Percentiles rank a stretch among this genome's conserved stretches.
phyloP scores from a whole-genome alignment of 2,329 filamentous ascomycete species.

The Paraconiothyrium sp. region DNA sequence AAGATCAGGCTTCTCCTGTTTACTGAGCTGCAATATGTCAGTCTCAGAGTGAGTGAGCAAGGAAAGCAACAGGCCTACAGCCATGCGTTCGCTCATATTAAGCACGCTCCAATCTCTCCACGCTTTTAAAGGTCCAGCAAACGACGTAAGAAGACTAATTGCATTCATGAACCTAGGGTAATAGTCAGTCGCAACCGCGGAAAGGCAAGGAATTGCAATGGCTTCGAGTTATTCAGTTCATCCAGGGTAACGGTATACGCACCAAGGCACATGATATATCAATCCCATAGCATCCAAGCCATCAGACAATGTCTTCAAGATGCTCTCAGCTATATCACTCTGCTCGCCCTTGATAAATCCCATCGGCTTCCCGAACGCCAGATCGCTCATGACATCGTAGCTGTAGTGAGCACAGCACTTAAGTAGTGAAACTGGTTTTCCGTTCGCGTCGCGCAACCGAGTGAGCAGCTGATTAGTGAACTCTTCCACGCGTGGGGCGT shows the following conservation, averaged over 20 bases:
- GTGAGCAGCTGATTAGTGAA: conserved; percentile 35
- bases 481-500: conserved; percentile 31
- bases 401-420: conserved; percentile 55
- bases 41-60: not conserved
- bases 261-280: conserved; percentile 40
- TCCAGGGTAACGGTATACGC: not conserved
- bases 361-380: conserved; percentile 57
- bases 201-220: not conserved
- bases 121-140: conserved; percentile 37
- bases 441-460: conserved; percentile 28
- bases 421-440: conserved; percentile 47
- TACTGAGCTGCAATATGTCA: conserved; percentile 22
- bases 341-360: conserved; percentile 49
- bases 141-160: conserved; percentile 26
- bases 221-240: not conserved
- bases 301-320: conserved; percentile 46
- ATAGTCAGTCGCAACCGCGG: not conserved
- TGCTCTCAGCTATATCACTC: conserved; percentile 29
- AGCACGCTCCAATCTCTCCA: conserved; percentile 37
- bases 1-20: conserved; percentile 30
- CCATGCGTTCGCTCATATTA: conserved; percentile 34
- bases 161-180: conserved; percentile 31
- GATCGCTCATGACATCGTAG: conserved; percentile 58
- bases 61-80: conserved; percentile 21
- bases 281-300: conserved; percentile 32